A percentile compares a stretch with the other conserved stretches of the same genome.
Conservation (phyloP, 1,284 basidiomycete species). For the Austroboletus sp. region DNA sequence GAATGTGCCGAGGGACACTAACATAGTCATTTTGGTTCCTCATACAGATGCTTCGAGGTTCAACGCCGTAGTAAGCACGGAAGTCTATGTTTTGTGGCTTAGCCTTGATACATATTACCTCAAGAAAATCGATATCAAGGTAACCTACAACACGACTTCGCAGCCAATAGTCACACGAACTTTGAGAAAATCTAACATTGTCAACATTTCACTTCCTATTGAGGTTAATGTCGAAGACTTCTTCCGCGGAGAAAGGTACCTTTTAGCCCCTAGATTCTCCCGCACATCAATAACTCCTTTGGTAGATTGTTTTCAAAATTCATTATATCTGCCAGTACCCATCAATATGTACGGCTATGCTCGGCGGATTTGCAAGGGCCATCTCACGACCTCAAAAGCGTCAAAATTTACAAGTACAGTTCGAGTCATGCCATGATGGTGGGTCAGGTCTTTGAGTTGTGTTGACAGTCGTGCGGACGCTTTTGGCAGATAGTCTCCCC, state of each 20-base stretch:
- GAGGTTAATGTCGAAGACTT: slow-evolving; percentile 82
- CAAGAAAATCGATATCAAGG: slow-evolving; percentile 57
- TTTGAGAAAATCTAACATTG: slow-evolving; percentile 45
- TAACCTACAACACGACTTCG: slow-evolving; percentile 54
- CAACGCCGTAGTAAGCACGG: slow-evolving; percentile 45
- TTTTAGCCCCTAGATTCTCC: background rate
- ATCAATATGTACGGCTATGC: slow-evolving; percentile 64
- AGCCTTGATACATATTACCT: slow-evolving; percentile 3
- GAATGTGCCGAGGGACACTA: slow-evolving; percentile 41
- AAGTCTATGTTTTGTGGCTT: background rate
- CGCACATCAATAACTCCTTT: slow-evolving; percentile 7
- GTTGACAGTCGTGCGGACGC: slow-evolving; percentile 1
- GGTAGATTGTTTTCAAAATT: slow-evolving; percentile 72
- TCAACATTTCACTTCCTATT: slow-evolving; percentile 65
- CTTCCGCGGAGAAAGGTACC: slow-evolving; percentile 64
- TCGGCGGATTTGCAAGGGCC: slow-evolving; percentile 49
- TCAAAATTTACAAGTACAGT: slow-evolving; percentile 47
- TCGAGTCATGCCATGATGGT: slow-evolving; percentile 40
- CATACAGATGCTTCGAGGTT: slow-evolving; percentile 56
- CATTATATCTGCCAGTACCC: slow-evolving; percentile 65
- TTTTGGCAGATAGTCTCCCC: slow-evolving; percentile 60
- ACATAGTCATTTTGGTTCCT: slow-evolving; percentile 50
- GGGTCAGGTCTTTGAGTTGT: slow-evolving; percentile 12
- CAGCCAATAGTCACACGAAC: slow-evolving; percentile 50
- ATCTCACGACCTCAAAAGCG: slow-evolving; percentile 38